Evolutionary conservation across 768 basidiomycete genomes (phyloP), one percentile per base, ranked within the genome.

Genomic region (Phlebiopsis gigantea): DNA sequence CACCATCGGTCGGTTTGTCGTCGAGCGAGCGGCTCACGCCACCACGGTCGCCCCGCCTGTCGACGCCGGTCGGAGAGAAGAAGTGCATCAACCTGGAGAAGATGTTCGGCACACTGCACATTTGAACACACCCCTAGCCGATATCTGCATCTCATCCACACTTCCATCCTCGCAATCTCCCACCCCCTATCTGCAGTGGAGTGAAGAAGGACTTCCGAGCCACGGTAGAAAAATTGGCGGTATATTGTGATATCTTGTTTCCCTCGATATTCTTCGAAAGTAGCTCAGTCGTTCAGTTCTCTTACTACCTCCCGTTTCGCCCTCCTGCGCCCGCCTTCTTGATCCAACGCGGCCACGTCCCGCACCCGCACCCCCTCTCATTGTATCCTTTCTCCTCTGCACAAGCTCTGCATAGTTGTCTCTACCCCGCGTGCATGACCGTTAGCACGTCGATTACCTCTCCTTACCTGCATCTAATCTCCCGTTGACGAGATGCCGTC

Each of bases 21-120:
- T 21, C 49, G 7, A 48, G 26, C 46, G 46, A 59, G 53, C 43
- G 44, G 21, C 28, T 50, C 25, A 42, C 53, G 29, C 58, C 58
- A 19, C 43, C 44, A 12, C 52, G 30, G 12, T 43, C 52, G 4
- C 15, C 41, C 25, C 53, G 58, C 24, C 25, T 49, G 46, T 14
- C 58, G 34, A 59, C 24, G 12, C 31, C 41, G 15, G 41, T 54
- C 8, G 10, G 45, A 2, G 29, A 54, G 19, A 55, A 48, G 58
- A 30, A 44, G 45, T 25, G 43, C 51, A 44, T 25, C 46, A 30
- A 46, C 21, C 46, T 59, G 21, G 53, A 44, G 46, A 53, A 59
- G 30, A 55, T 59, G 53, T 50, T 59, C 29, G 58, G 53, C 28
- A 48, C 26, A 10, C 48, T 59, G 28, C 47, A 42, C 22, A 42